Conservation (phyloP, 805 yeast species). For the Zygosaccharomyces bisporus region DNA sequence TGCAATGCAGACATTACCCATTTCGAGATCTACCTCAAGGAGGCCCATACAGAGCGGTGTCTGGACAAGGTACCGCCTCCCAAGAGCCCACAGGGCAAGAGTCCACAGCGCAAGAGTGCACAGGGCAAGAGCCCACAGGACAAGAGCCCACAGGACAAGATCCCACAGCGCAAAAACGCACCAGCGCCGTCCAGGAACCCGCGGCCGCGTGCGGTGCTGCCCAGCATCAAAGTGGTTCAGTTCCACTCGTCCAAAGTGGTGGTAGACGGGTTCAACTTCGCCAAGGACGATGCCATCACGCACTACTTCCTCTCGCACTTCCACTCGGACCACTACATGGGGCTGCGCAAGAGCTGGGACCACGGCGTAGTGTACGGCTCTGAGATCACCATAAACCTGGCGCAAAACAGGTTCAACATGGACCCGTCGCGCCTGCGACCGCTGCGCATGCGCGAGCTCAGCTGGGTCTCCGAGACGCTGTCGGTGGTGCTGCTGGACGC, state of each 20-base stretch:
- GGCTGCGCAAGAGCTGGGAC: constrained; percentile 73
- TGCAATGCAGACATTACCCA: constrained; percentile 42
- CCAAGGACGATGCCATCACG: constrained; percentile 42
- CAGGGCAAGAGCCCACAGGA: constrained; percentile 1
- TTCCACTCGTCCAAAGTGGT: constrained; percentile 43
- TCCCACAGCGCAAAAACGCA: too few relatives aligned
- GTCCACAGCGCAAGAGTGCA: neutral
- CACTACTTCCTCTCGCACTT: constrained; percentile 74
- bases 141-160: neutral
- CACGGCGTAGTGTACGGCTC: constrained; percentile 72
- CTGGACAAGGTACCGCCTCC: constrained; percentile 26
- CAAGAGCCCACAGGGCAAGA: neutral
- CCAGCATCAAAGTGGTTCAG: constrained; percentile 49
- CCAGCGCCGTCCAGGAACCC: too few relatives aligned
- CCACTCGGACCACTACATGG: constrained; percentile 94
- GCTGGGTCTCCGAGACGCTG: constrained; percentile 41
- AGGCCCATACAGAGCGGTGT: constrained; percentile 56
- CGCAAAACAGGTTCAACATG: constrained; percentile 52
- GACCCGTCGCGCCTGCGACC: constrained; percentile 41
- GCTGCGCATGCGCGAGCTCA: constrained; percentile 42
- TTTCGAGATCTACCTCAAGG: constrained; percentile 42
- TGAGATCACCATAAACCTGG: constrained; percentile 58
- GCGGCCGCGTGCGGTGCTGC: constrained; percentile 39
- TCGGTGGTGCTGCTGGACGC: constrained; percentile 72
- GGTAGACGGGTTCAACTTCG: constrained; percentile 60